Evolutionary conservation across 1,284 basidiomycete species (phyloP).

Genomic region (Ganoderma meredithae): DNA sequence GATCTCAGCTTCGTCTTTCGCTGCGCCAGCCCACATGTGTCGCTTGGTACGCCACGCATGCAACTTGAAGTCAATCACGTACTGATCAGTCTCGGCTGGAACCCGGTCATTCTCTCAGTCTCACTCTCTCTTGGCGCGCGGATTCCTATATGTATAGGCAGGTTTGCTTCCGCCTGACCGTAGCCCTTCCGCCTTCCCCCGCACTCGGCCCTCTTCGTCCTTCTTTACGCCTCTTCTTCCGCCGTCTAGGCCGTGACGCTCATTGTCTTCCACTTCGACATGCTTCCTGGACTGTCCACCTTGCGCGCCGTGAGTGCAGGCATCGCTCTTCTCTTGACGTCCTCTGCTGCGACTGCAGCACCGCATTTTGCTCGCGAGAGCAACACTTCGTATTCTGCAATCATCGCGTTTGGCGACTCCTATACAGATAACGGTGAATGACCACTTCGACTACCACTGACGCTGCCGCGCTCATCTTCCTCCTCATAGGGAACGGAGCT

Average conservation of each 20-base stretch:
- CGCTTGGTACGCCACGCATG: background rate
- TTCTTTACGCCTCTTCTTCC: background rate
- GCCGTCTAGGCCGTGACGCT: background rate
- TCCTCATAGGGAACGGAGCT: conserved; percentile 13
- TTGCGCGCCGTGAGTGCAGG: background rate
- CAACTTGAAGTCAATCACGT: background rate
- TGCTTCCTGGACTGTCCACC: background rate
- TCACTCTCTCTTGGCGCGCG: background rate
- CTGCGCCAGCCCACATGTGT: background rate
- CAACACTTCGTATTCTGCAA: conserved; percentile 8
- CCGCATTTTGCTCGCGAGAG: background rate
- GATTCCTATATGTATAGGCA: background rate
- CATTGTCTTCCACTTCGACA: background rate
- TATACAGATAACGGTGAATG: conserved; percentile 17
- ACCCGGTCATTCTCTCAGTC: background rate
- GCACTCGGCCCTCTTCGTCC: background rate
- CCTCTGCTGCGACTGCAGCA: background rate
- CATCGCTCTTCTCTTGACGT: background rate
- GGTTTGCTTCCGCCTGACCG: background rate
- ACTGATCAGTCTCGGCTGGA: conserved; percentile 1
- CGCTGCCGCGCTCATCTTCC: no score
- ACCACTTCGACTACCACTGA: background rate
- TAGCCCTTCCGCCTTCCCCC: background rate
- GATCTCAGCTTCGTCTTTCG: background rate
- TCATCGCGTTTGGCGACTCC: conserved; percentile 20